Evolutionary conservation across 805 yeast species (phyloP).

Genomic region (Wickerhamiella azymoides): DNA sequence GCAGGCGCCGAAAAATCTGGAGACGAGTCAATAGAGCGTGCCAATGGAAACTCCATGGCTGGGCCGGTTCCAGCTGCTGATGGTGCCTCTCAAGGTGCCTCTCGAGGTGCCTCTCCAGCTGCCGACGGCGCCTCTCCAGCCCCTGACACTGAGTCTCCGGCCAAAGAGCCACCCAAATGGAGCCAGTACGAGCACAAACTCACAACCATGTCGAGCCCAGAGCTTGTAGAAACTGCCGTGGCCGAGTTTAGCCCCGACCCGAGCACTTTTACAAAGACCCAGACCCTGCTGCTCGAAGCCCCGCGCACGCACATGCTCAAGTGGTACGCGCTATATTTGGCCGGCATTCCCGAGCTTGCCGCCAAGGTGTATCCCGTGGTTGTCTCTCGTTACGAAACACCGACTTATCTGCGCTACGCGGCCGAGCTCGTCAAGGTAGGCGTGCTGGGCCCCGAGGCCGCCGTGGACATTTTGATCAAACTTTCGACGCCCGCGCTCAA

Average conservation of each 20-base stretch:
- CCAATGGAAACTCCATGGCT: too few species aligned
- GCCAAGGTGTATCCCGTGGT: background rate
- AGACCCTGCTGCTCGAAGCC: background rate
- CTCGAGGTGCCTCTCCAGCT: too few species aligned
- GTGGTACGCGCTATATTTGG: background rate
- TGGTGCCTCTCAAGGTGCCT: too few species aligned
- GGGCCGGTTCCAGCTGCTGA: too few species aligned
- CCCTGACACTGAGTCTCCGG: background rate
- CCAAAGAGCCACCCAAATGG: slow-evolving; percentile 3
- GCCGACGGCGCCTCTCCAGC: too few species aligned
- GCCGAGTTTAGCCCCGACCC: background rate
- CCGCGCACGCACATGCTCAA: slow-evolving; percentile 4
- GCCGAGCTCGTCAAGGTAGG: slow-evolving; percentile 2
- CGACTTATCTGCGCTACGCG: background rate
- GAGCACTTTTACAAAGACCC: background rate
- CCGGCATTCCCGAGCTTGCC: background rate
- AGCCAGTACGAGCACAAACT: slow-evolving; percentile 2
- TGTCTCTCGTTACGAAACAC: background rate
- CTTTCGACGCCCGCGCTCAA: slow-evolving; percentile 1
- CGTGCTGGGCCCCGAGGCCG: background rate
- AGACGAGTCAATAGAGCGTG: too few species aligned
- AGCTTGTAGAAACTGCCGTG: background rate
- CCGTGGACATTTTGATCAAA: slow-evolving; percentile 5
- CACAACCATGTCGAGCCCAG: background rate
- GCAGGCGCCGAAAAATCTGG: too few species aligned